Percentiles rank a stretch among this genome's conserved stretches.
Conservation (phyloP, 2,329 filamentous ascomycete species). For the Paecilomyces niveus region DNA sequence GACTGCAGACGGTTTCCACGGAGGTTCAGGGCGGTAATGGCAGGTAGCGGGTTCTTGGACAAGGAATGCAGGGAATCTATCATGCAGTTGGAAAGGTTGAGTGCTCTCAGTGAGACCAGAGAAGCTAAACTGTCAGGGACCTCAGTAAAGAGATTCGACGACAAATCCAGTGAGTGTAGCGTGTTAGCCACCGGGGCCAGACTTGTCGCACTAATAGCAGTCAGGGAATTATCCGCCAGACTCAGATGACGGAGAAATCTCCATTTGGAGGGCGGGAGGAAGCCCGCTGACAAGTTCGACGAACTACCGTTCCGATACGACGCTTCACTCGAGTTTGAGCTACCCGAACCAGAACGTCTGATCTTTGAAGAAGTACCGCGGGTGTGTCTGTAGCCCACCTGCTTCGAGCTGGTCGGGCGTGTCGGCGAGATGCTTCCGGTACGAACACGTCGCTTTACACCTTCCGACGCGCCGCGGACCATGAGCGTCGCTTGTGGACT, state of each 20-base stretch:
- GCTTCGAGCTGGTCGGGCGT: slow-evolving; percentile 68
- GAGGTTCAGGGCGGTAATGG: slow-evolving; percentile 87
- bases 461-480: slow-evolving; percentile 53
- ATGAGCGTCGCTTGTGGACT: slow-evolving; percentile 42
- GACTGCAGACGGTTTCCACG: slow-evolving; percentile 81
- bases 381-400: slow-evolving; percentile 55
- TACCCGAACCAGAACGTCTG: slow-evolving; percentile 80
- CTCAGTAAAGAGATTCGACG: slow-evolving; percentile 86
- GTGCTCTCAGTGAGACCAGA: slow-evolving; percentile 76
- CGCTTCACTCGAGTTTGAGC: slow-evolving; percentile 71
- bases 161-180: slow-evolving; percentile 85
- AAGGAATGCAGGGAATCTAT: slow-evolving; percentile 89
- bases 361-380: slow-evolving; percentile 66
- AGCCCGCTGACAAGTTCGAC: slow-evolving; percentile 66
- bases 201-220: slow-evolving; percentile 66
- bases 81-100: slow-evolving; percentile 97
- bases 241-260: slow-evolving; percentile 88
- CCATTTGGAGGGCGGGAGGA: slow-evolving; percentile 84
- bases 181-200: slow-evolving; percentile 79
- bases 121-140: slow-evolving; percentile 85
- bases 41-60: slow-evolving; percentile 72
- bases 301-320: slow-evolving; percentile 58
- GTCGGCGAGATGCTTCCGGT: slow-evolving; percentile 74
- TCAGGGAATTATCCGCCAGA: slow-evolving; percentile 84
- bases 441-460: slow-evolving; percentile 32